A percentile compares a stretch with the other conserved stretches of the same genome.
Evolutionary conservation across 257 asterid species (phyloP).

Genomic region (Perilla frutescens): DNA sequence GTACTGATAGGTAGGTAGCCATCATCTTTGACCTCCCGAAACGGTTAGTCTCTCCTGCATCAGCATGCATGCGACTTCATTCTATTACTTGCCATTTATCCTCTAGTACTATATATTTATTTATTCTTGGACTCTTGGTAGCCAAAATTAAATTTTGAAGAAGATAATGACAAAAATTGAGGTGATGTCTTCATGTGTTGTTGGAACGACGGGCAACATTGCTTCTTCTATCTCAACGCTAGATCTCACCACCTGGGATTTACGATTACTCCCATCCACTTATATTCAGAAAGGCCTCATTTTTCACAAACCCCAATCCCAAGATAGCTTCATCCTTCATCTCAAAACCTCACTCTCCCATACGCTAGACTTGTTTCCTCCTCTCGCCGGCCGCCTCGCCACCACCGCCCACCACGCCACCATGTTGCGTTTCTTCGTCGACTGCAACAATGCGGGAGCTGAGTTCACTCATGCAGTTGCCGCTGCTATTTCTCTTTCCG

Average conservation of each 20-base stretch:
- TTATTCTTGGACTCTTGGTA: too few relatives aligned
- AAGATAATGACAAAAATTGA: background rate
- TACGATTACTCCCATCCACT: background rate
- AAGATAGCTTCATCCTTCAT: conserved; percentile 24
- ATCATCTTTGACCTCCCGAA: too few relatives aligned
- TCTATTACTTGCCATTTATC: too few relatives aligned
- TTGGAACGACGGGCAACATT: background rate
- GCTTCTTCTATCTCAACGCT: background rate
- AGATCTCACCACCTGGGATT: conserved; percentile 41
- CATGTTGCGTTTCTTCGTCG: background rate
- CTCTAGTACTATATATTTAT: too few relatives aligned
- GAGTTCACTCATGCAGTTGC: background rate
- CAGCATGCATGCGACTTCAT: too few relatives aligned
- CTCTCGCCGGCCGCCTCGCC: background rate
- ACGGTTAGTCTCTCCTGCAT: too few relatives aligned
- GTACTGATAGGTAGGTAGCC: too few relatives aligned
- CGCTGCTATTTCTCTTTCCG: conserved; percentile 22
- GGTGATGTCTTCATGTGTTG: conserved; percentile 22
- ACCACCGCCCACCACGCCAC: background rate
- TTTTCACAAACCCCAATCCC: conserved; percentile 29
- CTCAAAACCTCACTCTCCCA: conserved; percentile 36
- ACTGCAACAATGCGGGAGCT: conserved; percentile 10
- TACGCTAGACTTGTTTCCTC: conserved; percentile 39
- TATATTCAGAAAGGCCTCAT: conserved; percentile 33
- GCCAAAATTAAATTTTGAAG: too few relatives aligned